Base-by-base conservation (phyloP, 139 green algal species). In the Picochlorum sp. region DNA sequence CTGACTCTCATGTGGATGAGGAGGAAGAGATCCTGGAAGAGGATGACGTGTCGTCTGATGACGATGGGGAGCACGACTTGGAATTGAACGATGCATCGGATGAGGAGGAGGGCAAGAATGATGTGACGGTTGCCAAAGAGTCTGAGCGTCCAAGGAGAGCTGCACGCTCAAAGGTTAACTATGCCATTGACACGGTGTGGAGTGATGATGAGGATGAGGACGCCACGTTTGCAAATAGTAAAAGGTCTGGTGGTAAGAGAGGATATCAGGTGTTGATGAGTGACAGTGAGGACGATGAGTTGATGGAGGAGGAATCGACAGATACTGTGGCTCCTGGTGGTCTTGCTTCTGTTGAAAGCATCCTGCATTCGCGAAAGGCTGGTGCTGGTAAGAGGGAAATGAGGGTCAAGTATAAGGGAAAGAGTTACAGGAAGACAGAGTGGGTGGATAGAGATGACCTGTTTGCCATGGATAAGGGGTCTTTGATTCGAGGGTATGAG, bases 401-500 rank as follows among this genome's bases (percentile, higher is more conserved):
- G 20, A n/a, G 15, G 13, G 58, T 57, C 6, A 57, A 65, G 41
- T 24, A n/a, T 20, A 59, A 30, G 13, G 58, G 44, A 26, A 31
- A 56, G n/a, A 31, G 20, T 55, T 51, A 65, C 58, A 20, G 41
- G 13, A 59, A 65, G 2, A 57, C 41, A n/a, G 21, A 59, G 18
- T 65, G 58, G 58, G 13, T 52, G 47, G 56, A 41, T 61, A n/a
- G 56, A 10, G 56, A 65, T 18, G 18, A 65, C 4, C 13, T 45
- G 21, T 21, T 45, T 20, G n/a, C 57, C 21, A 50, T 65, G 58
- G 58, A 59, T 10, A 21, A 64, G 52, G 16, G 26, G n/a, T 21
- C 65, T 20, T 9, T 68, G 56, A 41, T 76, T 62, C 65, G 62
- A 50, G 60, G 71, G 57, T 77, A 69, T 41, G 26, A 54, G 23